Conservation (phyloP, 768 basidiomycete species). For the Suillus paluster region DNA sequence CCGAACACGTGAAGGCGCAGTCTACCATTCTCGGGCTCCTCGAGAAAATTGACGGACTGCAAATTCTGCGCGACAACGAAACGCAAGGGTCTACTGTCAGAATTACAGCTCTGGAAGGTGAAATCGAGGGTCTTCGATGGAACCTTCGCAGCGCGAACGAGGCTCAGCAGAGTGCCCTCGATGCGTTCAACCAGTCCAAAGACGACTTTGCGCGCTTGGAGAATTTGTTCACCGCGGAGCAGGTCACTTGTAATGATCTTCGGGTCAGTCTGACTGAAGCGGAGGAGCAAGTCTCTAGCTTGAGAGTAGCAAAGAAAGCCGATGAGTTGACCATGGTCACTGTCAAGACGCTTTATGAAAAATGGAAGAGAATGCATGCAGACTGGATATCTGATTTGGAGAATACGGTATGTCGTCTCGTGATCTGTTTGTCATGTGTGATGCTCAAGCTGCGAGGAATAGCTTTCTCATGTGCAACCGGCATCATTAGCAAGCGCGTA, state of each 20-base stretch:
- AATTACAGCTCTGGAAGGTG: conserved; percentile 7
- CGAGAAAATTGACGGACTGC: conserved; percentile 9
- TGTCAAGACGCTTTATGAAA: conserved; percentile 36
- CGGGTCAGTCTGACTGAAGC: conserved; percentile 24
- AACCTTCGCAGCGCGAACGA: neutral
- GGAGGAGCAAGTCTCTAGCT: conserved; percentile 38
- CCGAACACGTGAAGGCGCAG: conserved; percentile 10
- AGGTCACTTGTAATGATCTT: neutral
- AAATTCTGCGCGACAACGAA: conserved; percentile 14
- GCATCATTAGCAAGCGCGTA: neutral
- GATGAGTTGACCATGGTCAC: conserved; percentile 41
- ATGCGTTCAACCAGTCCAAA: neutral
- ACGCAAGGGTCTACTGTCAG: neutral
- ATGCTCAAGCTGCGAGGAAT: neutral
- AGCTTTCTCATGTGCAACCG: neutral
- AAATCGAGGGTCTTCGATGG: neutral
- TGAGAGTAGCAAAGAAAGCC: conserved; percentile 36
- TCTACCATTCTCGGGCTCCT: conserved; percentile 14
- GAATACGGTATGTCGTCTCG: conserved; percentile 37
- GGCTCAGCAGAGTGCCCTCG: neutral
- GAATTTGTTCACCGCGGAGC: neutral
- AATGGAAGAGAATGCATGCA: conserved; percentile 38
- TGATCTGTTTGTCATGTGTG: neutral
- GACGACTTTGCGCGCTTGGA: neutral
- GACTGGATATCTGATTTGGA: conserved; percentile 40